These are phyloP conservation scores for Lactarius quietus DNA, from an alignment of 768 basidiomycete genomes.

Conservation along the genomic window DNA sequence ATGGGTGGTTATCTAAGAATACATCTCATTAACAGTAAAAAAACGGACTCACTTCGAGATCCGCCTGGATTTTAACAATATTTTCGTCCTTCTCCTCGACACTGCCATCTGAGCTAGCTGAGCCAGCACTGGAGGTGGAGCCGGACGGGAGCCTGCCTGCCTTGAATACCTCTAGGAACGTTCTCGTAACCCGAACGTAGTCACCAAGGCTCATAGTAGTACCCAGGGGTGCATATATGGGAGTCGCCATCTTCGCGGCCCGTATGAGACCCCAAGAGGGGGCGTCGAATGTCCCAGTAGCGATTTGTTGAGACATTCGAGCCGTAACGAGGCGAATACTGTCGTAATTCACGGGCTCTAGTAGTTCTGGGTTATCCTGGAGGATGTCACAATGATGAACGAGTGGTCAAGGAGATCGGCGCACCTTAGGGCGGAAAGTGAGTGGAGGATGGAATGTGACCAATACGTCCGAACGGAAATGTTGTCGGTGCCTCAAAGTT, in stretches of 20 bases:
- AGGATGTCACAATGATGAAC: background rate
- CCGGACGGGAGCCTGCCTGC: constrained; percentile 28
- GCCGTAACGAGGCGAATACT: constrained; percentile 59
- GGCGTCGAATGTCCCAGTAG: constrained; percentile 75
- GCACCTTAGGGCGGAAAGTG: constrained; percentile 59
- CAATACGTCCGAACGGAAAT: constrained; percentile 85
- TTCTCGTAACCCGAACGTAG: constrained; percentile 69
- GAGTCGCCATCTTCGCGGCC: constrained; percentile 68
- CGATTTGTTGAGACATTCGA: constrained; percentile 63
- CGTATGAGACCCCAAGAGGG: constrained; percentile 81
- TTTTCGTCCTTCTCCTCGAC: constrained; percentile 27
- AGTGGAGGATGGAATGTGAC: constrained; percentile 77
- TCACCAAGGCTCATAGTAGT: constrained; percentile 83
- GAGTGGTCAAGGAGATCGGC: background rate
- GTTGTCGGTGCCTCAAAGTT: constrained; percentile 65
- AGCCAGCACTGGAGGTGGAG: constrained; percentile 28
- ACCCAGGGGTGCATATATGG: constrained; percentile 86
- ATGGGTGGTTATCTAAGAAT: background rate
- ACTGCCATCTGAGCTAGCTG: constrained; percentile 26
- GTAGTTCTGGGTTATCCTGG: constrained; percentile 67
- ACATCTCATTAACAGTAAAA: background rate
- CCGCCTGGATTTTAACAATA: constrained; percentile 35
- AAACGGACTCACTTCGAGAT: constrained; percentile 54
- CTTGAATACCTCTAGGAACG: constrained; percentile 77
- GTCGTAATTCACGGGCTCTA: constrained; percentile 61